Base-by-base conservation (phyloP, 2,329 filamentous ascomycete species). In the Akanthomyces dipterigenus region DNA sequence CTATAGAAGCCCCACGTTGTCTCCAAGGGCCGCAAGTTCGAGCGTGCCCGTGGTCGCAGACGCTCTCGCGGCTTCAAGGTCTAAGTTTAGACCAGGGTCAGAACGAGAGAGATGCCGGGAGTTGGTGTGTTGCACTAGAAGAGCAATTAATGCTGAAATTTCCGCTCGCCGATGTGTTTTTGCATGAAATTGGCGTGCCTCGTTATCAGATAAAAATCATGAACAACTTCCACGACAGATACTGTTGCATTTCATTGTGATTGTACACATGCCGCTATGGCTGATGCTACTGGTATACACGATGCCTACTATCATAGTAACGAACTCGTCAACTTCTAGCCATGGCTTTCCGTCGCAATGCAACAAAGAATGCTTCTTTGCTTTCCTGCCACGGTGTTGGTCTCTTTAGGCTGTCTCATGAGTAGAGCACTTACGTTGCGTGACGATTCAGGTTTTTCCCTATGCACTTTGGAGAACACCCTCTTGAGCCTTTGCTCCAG, bases 11-110 rank as follows among this genome's bases (percentile, higher is more conserved):
- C 93, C 71, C 90, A 96, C 73, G 86, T 99, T 75, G 86, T 91
- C 81, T 96, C 91, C 85, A 99, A 99, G 90, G 96, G 96, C 76
- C 90, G 95, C 82, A 99, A 99, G 87, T 99, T 99, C 85, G 96
- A 99, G 89, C 87, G 88, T 75, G 95, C 93, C 75, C 93, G 95
- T 95, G 96, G 95, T 81, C 93, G 95, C 82, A 96, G 95, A 89
- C 86, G 92, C 79, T 98, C 93, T 74, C 88, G 90, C 76, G 95
- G 96, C 87, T 99, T 99, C 93, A 99, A 99, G 92, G 95, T 99
- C 78, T 99, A 96, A 91, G 78, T 22, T 31, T 34, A 49, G 36
- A 58, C 49, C 14, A n/a, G 34, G 42, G 40, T 40, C 31, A 18
- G 51, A 49, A 26, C n/a, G 40, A 28, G 48, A 58, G 38, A 20